phyloP scores from a whole-genome alignment of 345 rosid species.

The sweet orange (Citrus sinensis) region DVS_A1.0 CM039163.1:44096001-44096500 shows the following conservation, averaged over 20 bases:
- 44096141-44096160: conserved; percentile 66
- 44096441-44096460: conserved; percentile 17
- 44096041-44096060: neutral
- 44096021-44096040: conserved; percentile 19
- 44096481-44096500: conserved; percentile 81
- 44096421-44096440: neutral
- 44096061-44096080: conserved; percentile 1
- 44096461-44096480: conserved; percentile 96
- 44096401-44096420: neutral
- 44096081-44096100: conserved; percentile 35
- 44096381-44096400: neutral
- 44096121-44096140: conserved; percentile 79
- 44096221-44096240: conserved; percentile 67
- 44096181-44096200: conserved; percentile 72
- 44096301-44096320: neutral
- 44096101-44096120: conserved; percentile 79
- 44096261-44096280: conserved; percentile 39
- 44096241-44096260: conserved; percentile 95
- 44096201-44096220: conserved; percentile 83
- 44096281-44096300: neutral
- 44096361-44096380: neutral
- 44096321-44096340: neutral
- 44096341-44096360: neutral
- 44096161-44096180: conserved; percentile 70
- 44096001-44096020: conserved; percentile 72